phyloP scores from a whole-genome alignment of 306 rosid genomes.

The Casuarina equisetifolia region DNA sequence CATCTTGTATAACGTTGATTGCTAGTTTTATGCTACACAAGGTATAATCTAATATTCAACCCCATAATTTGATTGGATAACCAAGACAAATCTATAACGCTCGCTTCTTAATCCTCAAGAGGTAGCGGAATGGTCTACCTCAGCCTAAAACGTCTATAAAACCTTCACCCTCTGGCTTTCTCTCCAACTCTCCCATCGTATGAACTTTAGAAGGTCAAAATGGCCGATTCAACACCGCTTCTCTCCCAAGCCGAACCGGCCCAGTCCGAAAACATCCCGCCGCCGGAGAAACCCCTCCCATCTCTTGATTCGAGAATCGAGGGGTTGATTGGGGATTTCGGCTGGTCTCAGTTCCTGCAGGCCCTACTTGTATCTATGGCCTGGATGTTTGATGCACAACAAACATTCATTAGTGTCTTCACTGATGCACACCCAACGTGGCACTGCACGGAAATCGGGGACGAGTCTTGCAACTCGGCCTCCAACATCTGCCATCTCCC shows the following conservation, averaged over 20 bases:
- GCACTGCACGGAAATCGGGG: slow-evolving; percentile 38
- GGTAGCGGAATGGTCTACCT: no score
- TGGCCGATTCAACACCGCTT: slow-evolving; percentile 39
- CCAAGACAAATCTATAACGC: no score
- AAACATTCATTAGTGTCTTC: slow-evolving; percentile 59
- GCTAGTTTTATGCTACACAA: no score
- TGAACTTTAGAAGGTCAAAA: not conserved
- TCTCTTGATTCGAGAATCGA: slow-evolving; percentile 56
- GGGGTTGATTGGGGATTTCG: slow-evolving; percentile 40
- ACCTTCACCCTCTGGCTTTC: no score
- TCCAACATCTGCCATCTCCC: slow-evolving; percentile 44
- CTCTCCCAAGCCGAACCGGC: slow-evolving; percentile 20
- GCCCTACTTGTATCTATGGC: slow-evolving; percentile 47
- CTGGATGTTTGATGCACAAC: slow-evolving; percentile 66
- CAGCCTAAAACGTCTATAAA: no score
- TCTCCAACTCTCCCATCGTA: no score
- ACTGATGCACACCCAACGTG: slow-evolving; percentile 51
- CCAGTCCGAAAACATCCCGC: slow-evolving; percentile 11
- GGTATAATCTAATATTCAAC: no score
- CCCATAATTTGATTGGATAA: no score
- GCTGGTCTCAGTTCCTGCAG: slow-evolving; percentile 51
- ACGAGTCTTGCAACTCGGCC: slow-evolving; percentile 14
- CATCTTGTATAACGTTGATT: no score
- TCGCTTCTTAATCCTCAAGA: no score
- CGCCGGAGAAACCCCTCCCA: slow-evolving; percentile 24